These are phyloP conservation scores for Trametes sp. DNA, from an alignment of 1,284 basidiomycete species.

Conservation along the genomic window DNA sequence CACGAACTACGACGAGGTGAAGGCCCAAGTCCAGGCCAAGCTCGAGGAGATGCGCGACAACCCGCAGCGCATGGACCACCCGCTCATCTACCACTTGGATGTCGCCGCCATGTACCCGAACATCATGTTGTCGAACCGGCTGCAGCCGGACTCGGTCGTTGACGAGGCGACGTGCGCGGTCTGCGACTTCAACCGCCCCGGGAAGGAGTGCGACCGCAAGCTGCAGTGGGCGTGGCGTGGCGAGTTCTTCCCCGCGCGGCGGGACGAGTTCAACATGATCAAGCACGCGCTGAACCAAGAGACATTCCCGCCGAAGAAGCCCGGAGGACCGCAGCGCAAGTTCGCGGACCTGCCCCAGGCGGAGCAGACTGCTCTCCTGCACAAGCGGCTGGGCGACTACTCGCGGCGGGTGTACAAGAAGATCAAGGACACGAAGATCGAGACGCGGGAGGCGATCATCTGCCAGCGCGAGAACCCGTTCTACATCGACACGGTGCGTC, in stretches of 20 bases:
- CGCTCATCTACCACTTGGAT: conserved; percentile 98
- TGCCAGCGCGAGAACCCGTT: conserved; percentile 99
- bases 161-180: conserved; percentile 97
- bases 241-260: conserved; percentile 97
- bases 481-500: conserved; percentile 98
- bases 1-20: conserved; percentile 97
- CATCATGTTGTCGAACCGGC: conserved; percentile 99
- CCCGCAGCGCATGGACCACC: conserved; percentile 88
- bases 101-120: conserved; percentile 99
- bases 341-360: conserved; percentile 88
- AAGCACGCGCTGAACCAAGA: conserved; percentile 97
- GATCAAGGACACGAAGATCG: conserved; percentile 98
- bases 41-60: conserved; percentile 94
- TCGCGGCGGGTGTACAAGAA: conserved; percentile 99
- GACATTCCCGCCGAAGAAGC: conserved; percentile 84
- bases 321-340: conserved; percentile 77
- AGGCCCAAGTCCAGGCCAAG: conserved; percentile 76
- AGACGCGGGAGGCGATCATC: conserved; percentile 94
- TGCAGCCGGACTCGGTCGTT: conserved; percentile 98
- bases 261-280: conserved; percentile 99
- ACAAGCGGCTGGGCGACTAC: conserved; percentile 98
- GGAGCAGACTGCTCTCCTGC: conserved; percentile 92
- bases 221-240: conserved; percentile 99
- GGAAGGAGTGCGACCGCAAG: conserved; percentile 93
- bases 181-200: conserved; percentile 97